A percentile compares a stretch with the other conserved stretches of the same genome.
These are phyloP conservation scores for Aureobasidium pullulans DNA, from an alignment of 2,329 filamentous ascomycete species.

Conservation along the genomic window DNA sequence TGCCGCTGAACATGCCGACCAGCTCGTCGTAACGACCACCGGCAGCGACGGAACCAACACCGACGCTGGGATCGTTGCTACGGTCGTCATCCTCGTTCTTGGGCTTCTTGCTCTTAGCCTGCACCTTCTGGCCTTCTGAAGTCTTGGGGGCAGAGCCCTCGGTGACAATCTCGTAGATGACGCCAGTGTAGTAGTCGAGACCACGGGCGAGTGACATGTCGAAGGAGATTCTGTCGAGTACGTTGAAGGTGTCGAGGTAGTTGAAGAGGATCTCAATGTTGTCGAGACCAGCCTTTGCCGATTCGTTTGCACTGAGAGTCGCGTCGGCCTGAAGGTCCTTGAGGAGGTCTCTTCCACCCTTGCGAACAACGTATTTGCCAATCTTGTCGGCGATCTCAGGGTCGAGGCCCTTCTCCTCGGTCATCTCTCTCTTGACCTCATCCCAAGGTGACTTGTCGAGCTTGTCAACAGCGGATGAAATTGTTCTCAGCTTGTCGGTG, in stretches of 20 bases:
- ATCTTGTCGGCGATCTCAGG: constrained; percentile 76
- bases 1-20: constrained; percentile 83
- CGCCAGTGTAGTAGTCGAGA: constrained; percentile 84
- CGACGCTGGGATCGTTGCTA: constrained; percentile 70
- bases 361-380: constrained; percentile 72
- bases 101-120: constrained; percentile 43
- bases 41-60: constrained; percentile 81
- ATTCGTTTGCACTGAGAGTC: constrained; percentile 60
- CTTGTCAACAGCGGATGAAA: constrained; percentile 92
- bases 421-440: constrained; percentile 88
- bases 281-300: constrained; percentile 69
- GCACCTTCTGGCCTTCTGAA: constrained; percentile 35
- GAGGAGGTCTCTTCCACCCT: constrained; percentile 68
- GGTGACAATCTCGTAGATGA: constrained; percentile 86
- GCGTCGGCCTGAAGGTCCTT: constrained; percentile 61
- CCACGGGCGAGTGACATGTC: constrained; percentile 85
- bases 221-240: constrained; percentile 70
- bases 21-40: constrained; percentile 89
- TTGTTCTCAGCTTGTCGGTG: constrained; percentile 75
- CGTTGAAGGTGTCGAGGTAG: constrained; percentile 72
- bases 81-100: constrained; percentile 56
- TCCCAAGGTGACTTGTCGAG: constrained; percentile 83
- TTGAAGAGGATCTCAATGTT: constrained; percentile 76
- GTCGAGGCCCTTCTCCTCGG: constrained; percentile 78
- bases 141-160: constrained; percentile 60